Base-by-base conservation (phyloP, 768 basidiomycete species). In the Russula emetica region DNA sequence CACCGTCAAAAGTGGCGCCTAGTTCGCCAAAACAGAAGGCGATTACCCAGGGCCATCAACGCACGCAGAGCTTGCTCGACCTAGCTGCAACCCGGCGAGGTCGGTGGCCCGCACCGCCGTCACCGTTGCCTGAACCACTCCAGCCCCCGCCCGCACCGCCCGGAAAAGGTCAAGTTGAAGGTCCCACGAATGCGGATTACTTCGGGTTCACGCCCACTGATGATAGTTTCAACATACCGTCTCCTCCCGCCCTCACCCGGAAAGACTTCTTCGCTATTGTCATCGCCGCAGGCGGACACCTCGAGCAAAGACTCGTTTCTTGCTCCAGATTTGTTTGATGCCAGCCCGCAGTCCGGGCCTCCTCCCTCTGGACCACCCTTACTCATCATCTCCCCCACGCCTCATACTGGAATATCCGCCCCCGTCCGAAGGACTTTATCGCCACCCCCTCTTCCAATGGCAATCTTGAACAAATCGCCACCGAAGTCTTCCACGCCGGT, bases 61-160 rank as follows among this genome's bases (percentile, higher is more conserved):
- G 60, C 34, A 62, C 66, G 24, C 55, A 54, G 45, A 61, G 53
- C 45, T 42, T 67, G 34, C 54, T 67, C 14, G 54, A 62, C n/a
- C 34, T 54, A 20, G 66, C 67, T 18, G 67, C 66, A 6, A 5
- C 66, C 24, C 60, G 60, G 24, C 24, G 30, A 14, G 66, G 66
- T 24, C 59, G 55, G 32, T 67, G 67, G 66, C 66, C 67, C 6
- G 57, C 61, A 11, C 67, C 62, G 2, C 59, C 59, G 1, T 68
- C 66, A 34, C 61, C 66, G 3, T 55, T 60, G 22, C 55, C 54
- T 4, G 56, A 51, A 24, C 51, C 57, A n/a, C 38, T 64, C 22
- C 52, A 52, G 4, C 66, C 66, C 14, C 67, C 63, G 11, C 62
- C 66, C 16, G 28, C 50, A 30, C 53, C 53, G 2, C 28, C 54